phyloP scores from a whole-genome alignment of 176 grass and related monocot genomes.

The Oryza meridionalis region DNA sequence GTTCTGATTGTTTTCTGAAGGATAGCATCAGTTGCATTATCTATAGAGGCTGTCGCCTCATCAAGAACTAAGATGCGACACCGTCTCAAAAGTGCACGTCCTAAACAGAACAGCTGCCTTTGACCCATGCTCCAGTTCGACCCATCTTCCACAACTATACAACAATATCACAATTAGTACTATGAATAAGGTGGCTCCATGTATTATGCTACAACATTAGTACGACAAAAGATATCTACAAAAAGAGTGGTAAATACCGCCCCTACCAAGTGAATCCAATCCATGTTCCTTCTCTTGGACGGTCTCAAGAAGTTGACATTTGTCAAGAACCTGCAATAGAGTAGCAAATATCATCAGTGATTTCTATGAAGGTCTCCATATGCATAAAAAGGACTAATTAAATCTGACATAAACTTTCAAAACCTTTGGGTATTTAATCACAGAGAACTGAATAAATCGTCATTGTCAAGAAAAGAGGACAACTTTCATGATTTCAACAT shows the following conservation, averaged over 20 bases:
- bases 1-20: conserved; percentile 68
- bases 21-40: conserved; percentile 66
- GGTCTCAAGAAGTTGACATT: conserved; percentile 88
- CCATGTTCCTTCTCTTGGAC: conserved; percentile 80
- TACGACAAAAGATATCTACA: neutral
- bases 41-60: conserved; percentile 67
- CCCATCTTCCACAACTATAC: conserved; percentile 62
- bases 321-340: conserved; percentile 67
- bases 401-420: neutral
- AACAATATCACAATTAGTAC: neutral
- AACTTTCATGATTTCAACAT: neutral
- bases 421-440: neutral
- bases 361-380: neutral
- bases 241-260: neutral
- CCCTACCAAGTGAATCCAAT: conserved; percentile 76
- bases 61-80: conserved; percentile 64
- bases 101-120: conserved; percentile 80
- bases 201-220: neutral
- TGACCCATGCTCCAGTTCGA: conserved; percentile 96
- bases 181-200: neutral
- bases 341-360: conserved; percentile 3
- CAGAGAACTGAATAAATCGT: neutral
- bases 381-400: conserved; percentile 17
- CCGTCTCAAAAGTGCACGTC: conserved; percentile 55
- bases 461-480: neutral